Conservation (phyloP, 148 eudicot species). For the Cornus controversa region DNA sequence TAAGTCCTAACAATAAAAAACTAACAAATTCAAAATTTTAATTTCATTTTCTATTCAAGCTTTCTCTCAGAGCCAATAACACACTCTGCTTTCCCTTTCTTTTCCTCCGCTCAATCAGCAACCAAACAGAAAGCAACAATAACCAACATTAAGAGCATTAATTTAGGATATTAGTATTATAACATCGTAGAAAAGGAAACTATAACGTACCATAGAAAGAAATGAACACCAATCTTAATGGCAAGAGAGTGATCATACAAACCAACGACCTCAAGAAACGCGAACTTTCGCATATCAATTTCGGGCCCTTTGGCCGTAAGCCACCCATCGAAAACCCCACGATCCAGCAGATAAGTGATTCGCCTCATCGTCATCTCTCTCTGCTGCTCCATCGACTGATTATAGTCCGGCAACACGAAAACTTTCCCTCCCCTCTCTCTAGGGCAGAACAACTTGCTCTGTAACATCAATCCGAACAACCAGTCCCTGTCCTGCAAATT, state of each 20-base stretch:
- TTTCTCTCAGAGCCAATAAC: background rate
- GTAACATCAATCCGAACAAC: constrained; percentile 53
- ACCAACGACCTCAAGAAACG: constrained; percentile 51
- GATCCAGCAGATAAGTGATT: constrained; percentile 47
- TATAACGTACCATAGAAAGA: constrained; percentile 64
- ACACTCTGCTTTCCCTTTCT: background rate
- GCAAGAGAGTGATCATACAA: constrained; percentile 77
- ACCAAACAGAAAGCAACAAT: background rate
- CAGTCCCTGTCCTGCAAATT: constrained; percentile 65
- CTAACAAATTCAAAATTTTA: too few species aligned
- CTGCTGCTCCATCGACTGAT: constrained; percentile 79
- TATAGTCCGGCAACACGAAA: constrained; percentile 63
- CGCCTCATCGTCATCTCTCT: constrained; percentile 67
- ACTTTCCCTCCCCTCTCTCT: constrained; percentile 42
- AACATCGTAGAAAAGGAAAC: background rate
- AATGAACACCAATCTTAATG: constrained; percentile 74
- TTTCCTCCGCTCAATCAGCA: background rate
- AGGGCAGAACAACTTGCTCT: constrained; percentile 58
- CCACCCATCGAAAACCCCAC: constrained; percentile 70
- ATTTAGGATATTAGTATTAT: too few species aligned
- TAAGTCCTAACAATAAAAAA: too few species aligned
- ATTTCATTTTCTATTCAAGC: background rate
- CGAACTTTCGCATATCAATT: constrained; percentile 58
- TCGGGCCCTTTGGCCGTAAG: constrained; percentile 47
- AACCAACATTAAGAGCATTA: background rate